Evolutionary conservation across 108 stramenopile species (phyloP).

Genomic region (Nitzschia sp.): DNA sequence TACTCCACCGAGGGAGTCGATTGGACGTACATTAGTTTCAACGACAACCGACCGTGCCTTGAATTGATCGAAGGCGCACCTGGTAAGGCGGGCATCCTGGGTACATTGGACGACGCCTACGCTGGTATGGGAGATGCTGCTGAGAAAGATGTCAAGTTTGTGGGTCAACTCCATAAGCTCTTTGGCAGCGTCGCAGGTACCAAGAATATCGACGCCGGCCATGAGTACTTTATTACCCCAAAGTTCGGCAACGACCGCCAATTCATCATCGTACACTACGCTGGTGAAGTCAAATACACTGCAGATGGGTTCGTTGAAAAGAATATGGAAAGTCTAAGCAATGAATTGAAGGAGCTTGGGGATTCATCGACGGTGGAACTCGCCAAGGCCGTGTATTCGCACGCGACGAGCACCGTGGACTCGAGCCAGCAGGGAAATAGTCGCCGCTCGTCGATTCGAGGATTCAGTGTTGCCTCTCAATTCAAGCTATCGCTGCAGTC

Average conservation of each 20-base stretch:
- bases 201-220: constrained; percentile 51
- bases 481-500: constrained; percentile 82
- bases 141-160: constrained; percentile 90
- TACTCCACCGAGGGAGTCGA: constrained; percentile 95
- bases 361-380: constrained; percentile 52
- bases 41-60: constrained; percentile 96
- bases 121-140: constrained; percentile 83
- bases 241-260: constrained; percentile 87
- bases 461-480: constrained; percentile 87
- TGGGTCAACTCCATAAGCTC: constrained; percentile 81
- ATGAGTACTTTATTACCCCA: constrained; percentile 85
- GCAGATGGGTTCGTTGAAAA: constrained; percentile 91
- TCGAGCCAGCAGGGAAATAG: constrained; percentile 6
- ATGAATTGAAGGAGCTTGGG: constrained; percentile 82
- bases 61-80: constrained; percentile 92
- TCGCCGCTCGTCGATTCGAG: constrained; percentile 77
- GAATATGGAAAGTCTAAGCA: constrained; percentile 90
- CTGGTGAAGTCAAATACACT: constrained; percentile 91
- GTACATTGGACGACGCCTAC: constrained; percentile 89
- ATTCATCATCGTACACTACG: constrained; percentile 94
- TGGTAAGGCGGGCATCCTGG: constrained; percentile 75
- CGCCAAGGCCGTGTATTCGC: constrained; percentile 53
- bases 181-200: constrained; percentile 62
- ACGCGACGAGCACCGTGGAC: constrained; percentile 6
- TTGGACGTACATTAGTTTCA: constrained; percentile 96